These are phyloP conservation scores for Kwoniella europaea DNA, from an alignment of 768 basidiomycete species.

Conservation along the genomic window DNA sequence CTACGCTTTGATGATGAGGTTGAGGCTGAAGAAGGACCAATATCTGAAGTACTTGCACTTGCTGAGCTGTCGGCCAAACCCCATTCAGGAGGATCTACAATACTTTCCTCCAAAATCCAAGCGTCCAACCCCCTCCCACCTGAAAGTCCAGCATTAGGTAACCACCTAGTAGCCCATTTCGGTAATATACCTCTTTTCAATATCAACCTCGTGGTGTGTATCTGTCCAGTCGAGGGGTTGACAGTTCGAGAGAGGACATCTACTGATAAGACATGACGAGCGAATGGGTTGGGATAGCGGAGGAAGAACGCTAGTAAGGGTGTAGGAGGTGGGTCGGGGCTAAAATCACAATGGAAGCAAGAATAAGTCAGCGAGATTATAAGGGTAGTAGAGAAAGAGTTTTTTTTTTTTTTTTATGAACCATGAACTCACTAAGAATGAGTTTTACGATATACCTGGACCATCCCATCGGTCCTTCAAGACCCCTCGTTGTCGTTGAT, in stretches of 20 bases:
- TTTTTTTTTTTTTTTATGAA: background rate
- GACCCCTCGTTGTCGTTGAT: background rate
- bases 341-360: slow-evolving; percentile 6
- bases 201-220: slow-evolving; percentile 86
- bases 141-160: slow-evolving; percentile 56
- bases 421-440: slow-evolving; percentile 43
- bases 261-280: slow-evolving; percentile 89
- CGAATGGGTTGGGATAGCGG: slow-evolving; percentile 94
- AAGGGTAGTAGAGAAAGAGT: background rate
- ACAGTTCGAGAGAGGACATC: slow-evolving; percentile 87
- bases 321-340: slow-evolving; percentile 90
- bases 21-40: background rate
- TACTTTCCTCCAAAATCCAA: slow-evolving; percentile 94
- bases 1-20: background rate
- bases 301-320: slow-evolving; percentile 92
- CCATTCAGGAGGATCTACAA: slow-evolving; percentile 82
- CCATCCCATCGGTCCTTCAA: slow-evolving; percentile 26
- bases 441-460: slow-evolving; percentile 46
- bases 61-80: slow-evolving; percentile 53
- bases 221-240: slow-evolving; percentile 70
- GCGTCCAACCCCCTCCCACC: slow-evolving; percentile 77
- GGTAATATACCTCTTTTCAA: slow-evolving; percentile 90
- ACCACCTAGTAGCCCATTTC: slow-evolving; percentile 83
- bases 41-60: background rate
- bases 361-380: background rate